Evolutionary conservation across 768 basidiomycete genomes (phyloP).

Genomic region (Macrocybe gigantea): DNA sequence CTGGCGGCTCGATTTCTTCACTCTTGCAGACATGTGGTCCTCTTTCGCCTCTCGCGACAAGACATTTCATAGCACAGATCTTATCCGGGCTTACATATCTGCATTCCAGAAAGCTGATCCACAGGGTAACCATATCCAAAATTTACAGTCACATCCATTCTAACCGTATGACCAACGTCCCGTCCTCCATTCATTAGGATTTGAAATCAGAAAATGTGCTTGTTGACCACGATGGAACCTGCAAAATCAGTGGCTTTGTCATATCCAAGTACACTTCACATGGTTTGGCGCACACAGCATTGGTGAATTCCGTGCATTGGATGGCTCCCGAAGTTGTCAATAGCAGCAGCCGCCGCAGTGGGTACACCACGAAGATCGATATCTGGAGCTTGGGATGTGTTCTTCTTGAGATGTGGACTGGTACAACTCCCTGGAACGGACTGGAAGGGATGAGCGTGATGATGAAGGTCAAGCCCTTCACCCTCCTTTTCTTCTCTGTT

Average conservation of each 20-base stretch:
- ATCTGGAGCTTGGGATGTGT: conserved; percentile 99
- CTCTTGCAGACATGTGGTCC: conserved; percentile 83
- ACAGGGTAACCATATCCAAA: conserved; percentile 52
- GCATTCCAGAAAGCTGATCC: conserved; percentile 84
- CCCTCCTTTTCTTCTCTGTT: neutral
- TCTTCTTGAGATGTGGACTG: conserved; percentile 96
- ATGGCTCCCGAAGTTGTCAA: conserved; percentile 96
- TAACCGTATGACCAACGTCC: neutral
- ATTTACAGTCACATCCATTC: neutral
- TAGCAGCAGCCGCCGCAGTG: conserved; percentile 57
- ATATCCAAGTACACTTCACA: conserved; percentile 89
- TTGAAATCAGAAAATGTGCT: conserved; percentile 97
- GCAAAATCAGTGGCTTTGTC: conserved; percentile 97
- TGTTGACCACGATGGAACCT: conserved; percentile 81
- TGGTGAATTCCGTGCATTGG: conserved; percentile 98
- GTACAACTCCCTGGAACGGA: conserved; percentile 84
- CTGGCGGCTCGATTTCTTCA: conserved; percentile 89
- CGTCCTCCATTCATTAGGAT: conserved; percentile 44
- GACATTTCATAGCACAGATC: conserved; percentile 88
- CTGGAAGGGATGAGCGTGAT: conserved; percentile 87
- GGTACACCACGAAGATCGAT: conserved; percentile 94
- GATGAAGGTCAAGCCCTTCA: conserved; percentile 62
- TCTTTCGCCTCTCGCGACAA: conserved; percentile 86
- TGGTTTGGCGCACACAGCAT: conserved; percentile 77
- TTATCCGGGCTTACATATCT: conserved; percentile 88